Base-by-base conservation (phyloP, 495 filamentous ascomycete genomes). In the Xanthoparmelia taractica region DNA sequence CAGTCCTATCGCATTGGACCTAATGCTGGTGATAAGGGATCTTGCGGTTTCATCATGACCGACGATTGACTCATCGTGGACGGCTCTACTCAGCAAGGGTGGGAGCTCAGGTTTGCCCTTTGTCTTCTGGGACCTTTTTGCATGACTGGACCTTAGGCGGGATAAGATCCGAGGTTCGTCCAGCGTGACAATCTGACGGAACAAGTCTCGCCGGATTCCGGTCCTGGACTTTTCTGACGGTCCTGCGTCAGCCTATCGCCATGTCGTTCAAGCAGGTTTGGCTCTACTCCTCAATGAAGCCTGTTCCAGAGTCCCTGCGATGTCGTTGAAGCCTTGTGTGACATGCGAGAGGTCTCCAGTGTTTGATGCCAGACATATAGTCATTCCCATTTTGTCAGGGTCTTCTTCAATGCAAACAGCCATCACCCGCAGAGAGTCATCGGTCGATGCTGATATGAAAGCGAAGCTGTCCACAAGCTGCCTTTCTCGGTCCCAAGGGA, bases 391-490 rank as follows among this genome's bases (percentile, higher is more conserved):
- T 7, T 18, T 33, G 4, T 63, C 15, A 0, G 65, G 29, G 13
- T 60, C 57, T 60, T 79, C 75, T 37, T 78, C 73, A 38, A 78
- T 54, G 38, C 74, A 75, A 11, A 71, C 60, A 11, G 77, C 78
- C 8, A 73, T 70, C 18, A 80, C 72, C 59, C 74, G 69, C 18
- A 68, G 43, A 10, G 59, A 56, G 37, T 73, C 59, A 61, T 77
- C 72, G 20, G 72, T 73, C 23, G 72, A 27, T 3, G 67, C 67
- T 13, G 73, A 70, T 29, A 80, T 69, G 41, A 78, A 78, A 25
- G 76, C 74, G n/a, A 80, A 57, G 55, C 27, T 57, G 29, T 57
- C 55, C 18, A 25, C 27, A 34, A 57, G 55, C 55, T 34, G 55
- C 55, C n/a, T 57, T 36, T 34, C 55, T 45, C 41, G 41, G 18